A percentile compares a stretch with the other conserved stretches of the same genome.
phyloP scores from a whole-genome alignment of 345 rosid species.

The Cardamine resedifolia region DNA sequence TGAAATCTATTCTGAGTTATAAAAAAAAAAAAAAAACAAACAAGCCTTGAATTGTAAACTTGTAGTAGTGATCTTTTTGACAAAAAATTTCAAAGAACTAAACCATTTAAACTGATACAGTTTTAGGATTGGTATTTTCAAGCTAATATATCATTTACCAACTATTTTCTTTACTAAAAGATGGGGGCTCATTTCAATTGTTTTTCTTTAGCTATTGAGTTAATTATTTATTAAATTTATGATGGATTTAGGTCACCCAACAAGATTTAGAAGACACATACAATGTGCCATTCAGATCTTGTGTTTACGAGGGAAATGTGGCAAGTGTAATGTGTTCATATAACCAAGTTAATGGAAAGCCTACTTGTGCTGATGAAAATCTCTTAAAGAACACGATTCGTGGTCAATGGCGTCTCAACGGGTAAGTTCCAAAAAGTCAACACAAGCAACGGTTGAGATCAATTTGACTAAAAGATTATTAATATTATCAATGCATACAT shows the following conservation, averaged over 20 bases:
- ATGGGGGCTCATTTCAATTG: not conserved
- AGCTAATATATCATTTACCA: not conserved
- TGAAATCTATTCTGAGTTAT: no score
- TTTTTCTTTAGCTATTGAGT: not conserved
- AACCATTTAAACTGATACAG: not conserved
- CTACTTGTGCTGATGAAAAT: slow-evolving; percentile 86
- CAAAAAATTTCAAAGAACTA: not conserved
- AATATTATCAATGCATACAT: not conserved
- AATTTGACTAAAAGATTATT: not conserved
- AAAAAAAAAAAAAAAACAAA: not conserved
- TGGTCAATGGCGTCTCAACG: slow-evolving; percentile 84
- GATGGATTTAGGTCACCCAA: slow-evolving; percentile 64
- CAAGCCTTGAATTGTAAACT: not conserved
- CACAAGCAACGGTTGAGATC: not conserved
- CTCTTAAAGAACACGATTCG: slow-evolving; percentile 80
- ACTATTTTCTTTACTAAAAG: not conserved
- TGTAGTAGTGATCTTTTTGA: not conserved
- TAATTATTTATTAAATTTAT: not conserved
- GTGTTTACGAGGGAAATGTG: slow-evolving; percentile 83
- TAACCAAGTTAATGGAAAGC: slow-evolving; percentile 93
- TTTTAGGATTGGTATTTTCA: not conserved
- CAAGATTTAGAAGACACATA: slow-evolving; percentile 93
- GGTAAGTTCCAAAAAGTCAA: slow-evolving; percentile 44
- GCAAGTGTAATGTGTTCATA: slow-evolving; percentile 99
- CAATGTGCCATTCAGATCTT: slow-evolving; percentile 77